Percentiles rank a stretch among this genome's conserved stretches.
These are phyloP conservation scores for Kregervanrija pseudodelftensis DNA, from an alignment of 805 yeast genomes.

Conservation along the genomic window DNA sequence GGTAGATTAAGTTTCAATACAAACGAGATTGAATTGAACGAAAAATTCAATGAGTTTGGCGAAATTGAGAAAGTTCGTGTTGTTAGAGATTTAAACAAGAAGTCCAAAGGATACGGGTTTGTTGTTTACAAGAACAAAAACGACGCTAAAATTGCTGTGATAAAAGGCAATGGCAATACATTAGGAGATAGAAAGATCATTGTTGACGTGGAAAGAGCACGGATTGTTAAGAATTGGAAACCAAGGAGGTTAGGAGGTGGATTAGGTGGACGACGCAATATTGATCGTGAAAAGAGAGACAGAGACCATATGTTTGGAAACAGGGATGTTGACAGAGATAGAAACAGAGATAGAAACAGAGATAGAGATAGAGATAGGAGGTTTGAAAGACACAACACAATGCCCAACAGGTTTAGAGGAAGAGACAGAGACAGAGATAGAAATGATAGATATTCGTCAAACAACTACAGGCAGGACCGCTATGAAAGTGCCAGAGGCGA, in stretches of 20 bases:
- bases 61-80: slow-evolving; percentile 55
- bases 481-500: too few relatives aligned
- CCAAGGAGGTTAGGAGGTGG: slow-evolving; percentile 87
- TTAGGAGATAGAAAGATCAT: slow-evolving; percentile 38
- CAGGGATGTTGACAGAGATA: not conserved
- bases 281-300: not conserved
- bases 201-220: slow-evolving; percentile 69
- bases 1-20: slow-evolving; percentile 60
- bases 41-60: slow-evolving; percentile 59
- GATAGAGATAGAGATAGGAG: too few relatives aligned
- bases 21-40: slow-evolving; percentile 63
- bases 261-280: slow-evolving; percentile 54
- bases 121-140: slow-evolving; percentile 55
- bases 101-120: slow-evolving; percentile 70
- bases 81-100: slow-evolving; percentile 44
- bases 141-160: slow-evolving; percentile 56
- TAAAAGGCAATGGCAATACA: slow-evolving; percentile 44
- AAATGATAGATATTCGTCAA: too few relatives aligned
- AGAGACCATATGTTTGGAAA: not conserved
- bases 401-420: too few relatives aligned
- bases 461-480: too few relatives aligned
- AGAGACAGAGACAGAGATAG: too few relatives aligned
- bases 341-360: too few relatives aligned
- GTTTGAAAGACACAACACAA: too few relatives aligned
- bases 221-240: slow-evolving; percentile 58